A percentile compares a stretch with the other conserved stretches of the same genome.
Conservation (phyloP, 441 rosid genomes). For the Mallotus japonicus region DNA sequence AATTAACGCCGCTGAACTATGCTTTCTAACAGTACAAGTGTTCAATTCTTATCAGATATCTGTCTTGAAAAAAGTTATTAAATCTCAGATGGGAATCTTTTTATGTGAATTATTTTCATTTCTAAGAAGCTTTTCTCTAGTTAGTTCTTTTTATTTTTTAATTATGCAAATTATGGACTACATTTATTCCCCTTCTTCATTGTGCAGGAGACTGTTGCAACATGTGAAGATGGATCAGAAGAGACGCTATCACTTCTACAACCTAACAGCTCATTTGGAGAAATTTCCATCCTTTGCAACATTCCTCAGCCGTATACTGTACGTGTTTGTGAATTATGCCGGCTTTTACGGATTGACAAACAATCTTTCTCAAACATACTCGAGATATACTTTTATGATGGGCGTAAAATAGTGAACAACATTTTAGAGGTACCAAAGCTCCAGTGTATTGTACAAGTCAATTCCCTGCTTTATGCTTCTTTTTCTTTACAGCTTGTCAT, state of each 20-base stretch:
- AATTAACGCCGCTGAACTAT: neutral
- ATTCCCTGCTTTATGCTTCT: neutral
- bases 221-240: slow-evolving; percentile 68
- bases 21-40: neutral
- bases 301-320: slow-evolving; percentile 87
- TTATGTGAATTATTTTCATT: neutral
- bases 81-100: neutral
- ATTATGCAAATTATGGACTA: neutral
- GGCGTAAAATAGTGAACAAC: slow-evolving; percentile 77
- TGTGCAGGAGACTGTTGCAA: slow-evolving; percentile 66
- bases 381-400: slow-evolving; percentile 87
- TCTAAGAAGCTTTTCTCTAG: neutral
- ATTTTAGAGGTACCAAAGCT: slow-evolving; percentile 62
- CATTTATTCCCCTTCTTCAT: neutral
- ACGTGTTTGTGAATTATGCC: slow-evolving; percentile 66
- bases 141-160: neutral
- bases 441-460: neutral
- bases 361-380: slow-evolving; percentile 78
- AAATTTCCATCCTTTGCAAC: slow-evolving; percentile 85
- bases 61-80: too few species aligned
- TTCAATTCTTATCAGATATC: neutral
- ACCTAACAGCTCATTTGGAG: slow-evolving; percentile 77
- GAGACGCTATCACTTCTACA: slow-evolving; percentile 49
- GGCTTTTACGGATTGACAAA: slow-evolving; percentile 84
- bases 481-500: neutral